Evolutionary conservation across 129 eudicot genomes (phyloP).

Genomic region (Logfia minima): DNA sequence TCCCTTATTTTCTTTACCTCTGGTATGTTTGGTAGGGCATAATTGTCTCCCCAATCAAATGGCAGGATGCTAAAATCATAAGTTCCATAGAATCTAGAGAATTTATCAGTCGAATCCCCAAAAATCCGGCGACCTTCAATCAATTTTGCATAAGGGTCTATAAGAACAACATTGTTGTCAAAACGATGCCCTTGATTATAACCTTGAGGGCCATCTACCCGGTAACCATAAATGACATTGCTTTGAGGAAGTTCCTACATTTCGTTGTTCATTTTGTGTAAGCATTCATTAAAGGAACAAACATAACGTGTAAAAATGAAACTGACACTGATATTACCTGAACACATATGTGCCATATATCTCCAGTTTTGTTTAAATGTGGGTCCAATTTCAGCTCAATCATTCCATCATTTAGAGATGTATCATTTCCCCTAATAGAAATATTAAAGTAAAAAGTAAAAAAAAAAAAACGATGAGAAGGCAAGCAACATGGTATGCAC

Average conservation of each 20-base stretch:
- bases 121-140: conserved; percentile 80
- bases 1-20: conserved; percentile 52
- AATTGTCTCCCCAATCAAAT: conserved; percentile 89
- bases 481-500: not conserved
- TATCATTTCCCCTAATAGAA: conserved; percentile 42
- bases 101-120: conserved; percentile 65
- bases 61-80: conserved; percentile 76
- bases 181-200: conserved; percentile 94
- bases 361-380: conserved; percentile 70
- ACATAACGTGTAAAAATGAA: not conserved
- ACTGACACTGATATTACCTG: conserved; percentile 46
- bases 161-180: conserved; percentile 61
- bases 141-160: conserved; percentile 92
- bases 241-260: conserved; percentile 72
- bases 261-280: conserved; percentile 7
- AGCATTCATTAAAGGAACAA: conserved; percentile 6
- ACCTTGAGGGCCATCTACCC: conserved; percentile 77
- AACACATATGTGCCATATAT: conserved; percentile 91
- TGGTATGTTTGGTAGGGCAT: conserved; percentile 77
- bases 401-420: conserved; percentile 47
- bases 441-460: not conserved
- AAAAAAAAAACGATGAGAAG: not conserved
- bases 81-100: conserved; percentile 66
- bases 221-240: conserved; percentile 75
- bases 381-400: conserved; percentile 72